A percentile compares a stretch with the other conserved stretches of the same genome.
These are phyloP conservation scores for Lippia alba DNA, from an alignment of 305 asterid species.

Conservation along the genomic window DNA sequence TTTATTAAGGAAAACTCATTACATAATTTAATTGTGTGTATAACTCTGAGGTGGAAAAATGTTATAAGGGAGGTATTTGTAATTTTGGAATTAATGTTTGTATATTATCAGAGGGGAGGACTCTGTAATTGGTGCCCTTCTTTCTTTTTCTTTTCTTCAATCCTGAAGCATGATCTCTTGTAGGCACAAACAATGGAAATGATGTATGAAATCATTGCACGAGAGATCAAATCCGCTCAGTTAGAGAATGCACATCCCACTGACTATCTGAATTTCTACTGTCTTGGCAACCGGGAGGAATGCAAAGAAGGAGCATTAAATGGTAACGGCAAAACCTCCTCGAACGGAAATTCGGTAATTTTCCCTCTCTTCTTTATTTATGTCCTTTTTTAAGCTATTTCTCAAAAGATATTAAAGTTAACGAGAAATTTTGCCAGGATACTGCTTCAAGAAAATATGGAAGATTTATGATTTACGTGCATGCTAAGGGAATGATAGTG, in stretches of 20 bases:
- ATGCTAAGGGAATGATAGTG: slow-evolving; percentile 68
- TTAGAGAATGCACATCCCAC: slow-evolving; percentile 69
- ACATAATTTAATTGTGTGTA: too few relatives aligned
- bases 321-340: slow-evolving; percentile 32
- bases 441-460: slow-evolving; percentile 45
- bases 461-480: slow-evolving; percentile 71
- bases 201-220: slow-evolving; percentile 84
- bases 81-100: too few relatives aligned
- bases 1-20: too few relatives aligned
- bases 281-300: slow-evolving; percentile 93
- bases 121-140: too few relatives aligned
- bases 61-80: too few relatives aligned
- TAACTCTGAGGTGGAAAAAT: too few relatives aligned
- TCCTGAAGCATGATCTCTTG: slow-evolving; percentile 18
- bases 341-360: slow-evolving; percentile 53
- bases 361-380: background rate
- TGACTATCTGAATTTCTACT: slow-evolving; percentile 85
- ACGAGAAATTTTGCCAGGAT: slow-evolving; percentile 36
- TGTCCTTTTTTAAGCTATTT: slow-evolving; percentile 2
- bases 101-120: too few relatives aligned
- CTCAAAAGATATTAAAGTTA: background rate
- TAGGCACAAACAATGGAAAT: slow-evolving; percentile 90
- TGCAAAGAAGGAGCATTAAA: slow-evolving; percentile 37
- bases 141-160: too few relatives aligned
- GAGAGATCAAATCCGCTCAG: slow-evolving; percentile 61